A percentile compares a stretch with the other conserved stretches of the same genome.
phyloP scores from a whole-genome alignment of 169 alveolate genomes.

The Eimeria maxima region DNA sequence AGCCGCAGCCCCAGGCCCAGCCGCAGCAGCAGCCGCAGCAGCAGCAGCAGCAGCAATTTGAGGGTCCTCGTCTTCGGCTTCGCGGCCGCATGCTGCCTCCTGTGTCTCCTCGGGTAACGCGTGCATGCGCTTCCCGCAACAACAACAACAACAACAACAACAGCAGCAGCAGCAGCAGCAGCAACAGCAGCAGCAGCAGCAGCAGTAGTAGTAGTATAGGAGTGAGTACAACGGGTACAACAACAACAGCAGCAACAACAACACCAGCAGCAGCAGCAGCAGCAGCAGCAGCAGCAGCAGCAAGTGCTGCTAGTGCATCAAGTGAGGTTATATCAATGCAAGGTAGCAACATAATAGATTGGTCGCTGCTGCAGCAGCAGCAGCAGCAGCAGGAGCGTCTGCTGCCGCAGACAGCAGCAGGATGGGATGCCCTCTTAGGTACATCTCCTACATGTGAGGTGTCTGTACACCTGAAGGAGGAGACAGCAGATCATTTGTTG shows the following conservation, averaged over 20 bases:
- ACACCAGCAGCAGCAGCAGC: too few species aligned
- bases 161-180: slow-evolving; percentile 24
- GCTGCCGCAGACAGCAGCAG: slow-evolving; percentile 63
- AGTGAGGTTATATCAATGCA: too few species aligned
- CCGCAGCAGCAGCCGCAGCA: slow-evolving; percentile 6
- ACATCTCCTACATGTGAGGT: slow-evolving; percentile 45
- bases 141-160: not conserved
- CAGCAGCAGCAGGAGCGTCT: slow-evolving; percentile 21
- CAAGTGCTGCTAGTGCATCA: too few species aligned
- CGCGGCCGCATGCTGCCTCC: slow-evolving; percentile 48
- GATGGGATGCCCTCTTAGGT: slow-evolving; percentile 36
- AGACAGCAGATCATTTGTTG: not conserved
- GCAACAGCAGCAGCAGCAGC: slow-evolving; percentile 47
- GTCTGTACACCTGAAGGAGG: slow-evolving; percentile 30
- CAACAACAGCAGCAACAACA: not conserved
- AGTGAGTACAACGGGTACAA: not conserved
- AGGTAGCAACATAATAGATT: not conserved
- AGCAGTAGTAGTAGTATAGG: not conserved
- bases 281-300: too few species aligned
- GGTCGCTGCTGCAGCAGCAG: slow-evolving; percentile 45
- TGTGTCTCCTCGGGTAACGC: not conserved
- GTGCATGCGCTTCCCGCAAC: slow-evolving; percentile 33
- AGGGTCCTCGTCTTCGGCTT: slow-evolving; percentile 2
- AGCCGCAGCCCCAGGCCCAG: slow-evolving; percentile 3
- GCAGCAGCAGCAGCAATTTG: slow-evolving; percentile 35